Conservation (phyloP, 192 early-diverging fungal species). For the Coemansia aciculifera region DNA sequence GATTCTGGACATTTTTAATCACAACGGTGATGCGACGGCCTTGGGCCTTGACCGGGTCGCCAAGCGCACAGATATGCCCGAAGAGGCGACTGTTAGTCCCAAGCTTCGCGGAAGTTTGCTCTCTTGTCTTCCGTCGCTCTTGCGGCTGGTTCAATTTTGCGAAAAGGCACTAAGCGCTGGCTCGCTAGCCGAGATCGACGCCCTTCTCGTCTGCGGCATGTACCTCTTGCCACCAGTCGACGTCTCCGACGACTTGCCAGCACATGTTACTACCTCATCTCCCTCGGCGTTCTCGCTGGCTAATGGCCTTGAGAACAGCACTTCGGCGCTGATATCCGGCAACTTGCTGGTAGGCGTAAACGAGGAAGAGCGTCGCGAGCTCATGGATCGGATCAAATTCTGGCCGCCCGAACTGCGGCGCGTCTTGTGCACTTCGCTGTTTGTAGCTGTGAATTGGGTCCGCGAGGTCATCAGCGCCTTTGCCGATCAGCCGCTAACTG, state of each 20-base stretch:
- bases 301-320: conserved; percentile 6
- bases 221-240: conserved; percentile 28
- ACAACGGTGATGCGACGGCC: conserved; percentile 27
- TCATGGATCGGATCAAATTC: background rate
- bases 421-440: conserved; percentile 39
- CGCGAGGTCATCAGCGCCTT: conserved; percentile 73
- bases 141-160: conserved; percentile 72
- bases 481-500: conserved; percentile 36
- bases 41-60: conserved; percentile 53
- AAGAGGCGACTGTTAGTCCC: background rate
- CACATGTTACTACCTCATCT: conserved; percentile 33
- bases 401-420: conserved; percentile 35
- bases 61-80: conserved; percentile 6
- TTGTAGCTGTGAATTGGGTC: conserved; percentile 57
- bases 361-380: conserved; percentile 48
- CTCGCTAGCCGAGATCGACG: conserved; percentile 65
- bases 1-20: conserved; percentile 40
- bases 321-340: conserved; percentile 17
- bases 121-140: conserved; percentile 63
- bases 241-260: background rate
- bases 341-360: conserved; percentile 27
- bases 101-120: conserved; percentile 45
- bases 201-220: conserved; percentile 68
- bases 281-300: conserved; percentile 18
- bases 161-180: conserved; percentile 60